These are phyloP conservation scores for Eremothecium coryli DNA, from an alignment of 1,139 yeast genomes.

Conservation along the genomic window DNA sequence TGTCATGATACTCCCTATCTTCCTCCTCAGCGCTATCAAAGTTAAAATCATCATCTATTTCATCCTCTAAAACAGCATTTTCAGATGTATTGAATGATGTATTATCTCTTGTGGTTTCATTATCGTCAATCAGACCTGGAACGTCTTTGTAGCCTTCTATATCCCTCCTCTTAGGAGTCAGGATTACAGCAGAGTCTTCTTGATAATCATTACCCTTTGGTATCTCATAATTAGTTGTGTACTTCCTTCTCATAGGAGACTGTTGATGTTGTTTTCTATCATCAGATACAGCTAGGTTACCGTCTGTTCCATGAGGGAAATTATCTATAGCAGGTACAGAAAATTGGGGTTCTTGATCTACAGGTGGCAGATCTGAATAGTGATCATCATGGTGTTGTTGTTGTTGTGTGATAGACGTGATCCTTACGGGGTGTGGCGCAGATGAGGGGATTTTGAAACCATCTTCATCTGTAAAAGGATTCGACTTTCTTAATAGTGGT, in stretches of 20 bases:
- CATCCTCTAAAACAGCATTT: constrained; percentile 26
- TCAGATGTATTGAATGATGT: constrained; percentile 27
- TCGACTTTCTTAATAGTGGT: background rate
- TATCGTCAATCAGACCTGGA: constrained; percentile 29
- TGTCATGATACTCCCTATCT: constrained; percentile 22
- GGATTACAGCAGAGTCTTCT: constrained; percentile 9
- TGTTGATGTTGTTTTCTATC: background rate
- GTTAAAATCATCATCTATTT: constrained; percentile 19
- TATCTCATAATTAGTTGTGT: constrained; percentile 2
- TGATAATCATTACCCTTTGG: constrained; percentile 1
- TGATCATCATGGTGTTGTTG: background rate
- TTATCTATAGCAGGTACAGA: background rate
- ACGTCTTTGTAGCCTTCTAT: constrained; percentile 15
- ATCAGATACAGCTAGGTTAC: background rate
- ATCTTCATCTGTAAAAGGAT: constrained; percentile 6
- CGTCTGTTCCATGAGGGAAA: background rate
- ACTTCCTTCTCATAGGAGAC: background rate
- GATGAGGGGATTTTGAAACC: constrained; percentile 8
- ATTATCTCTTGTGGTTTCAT: constrained; percentile 23
- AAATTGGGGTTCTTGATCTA: background rate
- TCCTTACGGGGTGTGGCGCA: constrained; percentile 1
- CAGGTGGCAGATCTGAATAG: background rate
- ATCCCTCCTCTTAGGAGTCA: constrained; percentile 17
- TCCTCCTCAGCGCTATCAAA: constrained; percentile 21
- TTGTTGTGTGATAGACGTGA: background rate